Evolutionary conservation across 495 filamentous ascomycete genomes (phyloP).

Genomic region (Margaritispora aquatica): DNA sequence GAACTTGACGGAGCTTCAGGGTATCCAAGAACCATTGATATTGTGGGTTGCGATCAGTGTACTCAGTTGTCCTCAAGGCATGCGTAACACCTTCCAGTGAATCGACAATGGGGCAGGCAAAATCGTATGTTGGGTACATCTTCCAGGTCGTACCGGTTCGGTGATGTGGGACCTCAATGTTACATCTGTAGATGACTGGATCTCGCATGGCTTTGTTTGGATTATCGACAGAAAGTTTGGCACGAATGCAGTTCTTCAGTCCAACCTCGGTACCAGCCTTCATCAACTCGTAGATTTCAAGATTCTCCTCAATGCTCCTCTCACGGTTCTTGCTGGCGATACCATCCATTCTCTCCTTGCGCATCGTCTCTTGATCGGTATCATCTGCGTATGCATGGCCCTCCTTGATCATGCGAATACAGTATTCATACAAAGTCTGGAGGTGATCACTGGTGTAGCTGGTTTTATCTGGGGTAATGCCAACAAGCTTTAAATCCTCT

Average conservation of each 20-base stretch:
- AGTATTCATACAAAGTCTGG: conserved; percentile 62
- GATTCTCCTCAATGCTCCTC: conserved; percentile 58
- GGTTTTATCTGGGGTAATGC: conserved; percentile 65
- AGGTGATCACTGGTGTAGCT: conserved; percentile 75
- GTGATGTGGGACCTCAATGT: conserved; percentile 63
- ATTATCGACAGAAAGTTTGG: conserved; percentile 72
- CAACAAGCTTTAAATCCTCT: conserved; percentile 68
- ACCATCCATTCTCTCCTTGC: conserved; percentile 60
- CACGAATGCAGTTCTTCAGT: conserved; percentile 65
- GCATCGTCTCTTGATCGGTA: conserved; percentile 64
- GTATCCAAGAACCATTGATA: conserved; percentile 94
- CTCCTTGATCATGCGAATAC: conserved; percentile 63
- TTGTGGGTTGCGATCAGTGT: conserved; percentile 93
- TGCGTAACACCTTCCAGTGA: conserved; percentile 89
- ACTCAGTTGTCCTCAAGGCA: conserved; percentile 92
- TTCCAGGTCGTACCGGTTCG: conserved; percentile 88
- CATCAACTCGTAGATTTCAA: conserved; percentile 72
- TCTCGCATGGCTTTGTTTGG: conserved; percentile 73
- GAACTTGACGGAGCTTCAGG: conserved; percentile 76
- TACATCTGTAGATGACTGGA: conserved; percentile 80
- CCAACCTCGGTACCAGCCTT: conserved; percentile 63
- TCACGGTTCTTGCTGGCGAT: conserved; percentile 63
- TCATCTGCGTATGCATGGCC: conserved; percentile 78
- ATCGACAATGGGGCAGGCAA: conserved; percentile 88
- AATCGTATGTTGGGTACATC: conserved; percentile 95